Evolutionary conservation across 768 basidiomycete species (phyloP).

Genomic region (Macrocybe gigantea): DNA sequence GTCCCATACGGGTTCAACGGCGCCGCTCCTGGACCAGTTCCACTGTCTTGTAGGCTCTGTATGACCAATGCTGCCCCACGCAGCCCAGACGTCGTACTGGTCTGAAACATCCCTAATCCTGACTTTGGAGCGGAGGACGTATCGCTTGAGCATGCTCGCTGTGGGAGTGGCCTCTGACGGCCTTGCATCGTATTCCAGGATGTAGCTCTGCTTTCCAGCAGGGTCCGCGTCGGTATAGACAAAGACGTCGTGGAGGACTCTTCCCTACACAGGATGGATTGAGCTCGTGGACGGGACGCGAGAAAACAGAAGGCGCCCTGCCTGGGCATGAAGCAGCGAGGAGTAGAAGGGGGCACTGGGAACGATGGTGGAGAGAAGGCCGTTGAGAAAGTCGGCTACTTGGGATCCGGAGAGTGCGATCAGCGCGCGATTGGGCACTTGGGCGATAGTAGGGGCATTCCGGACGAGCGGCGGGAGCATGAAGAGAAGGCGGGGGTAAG

Average conservation of each 20-base stretch:
- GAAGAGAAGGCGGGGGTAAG: conserved; percentile 20
- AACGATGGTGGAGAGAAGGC: conserved; percentile 54
- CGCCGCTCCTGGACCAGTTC: conserved; percentile 63
- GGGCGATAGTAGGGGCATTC: conserved; percentile 49
- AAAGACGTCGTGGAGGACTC: conserved; percentile 86
- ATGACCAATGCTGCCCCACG: conserved; percentile 49
- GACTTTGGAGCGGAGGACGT: conserved; percentile 86
- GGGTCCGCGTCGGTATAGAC: conserved; percentile 56
- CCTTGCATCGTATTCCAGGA: conserved; percentile 68
- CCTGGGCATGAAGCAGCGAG: conserved; percentile 77
- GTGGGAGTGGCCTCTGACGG: conserved; percentile 56
- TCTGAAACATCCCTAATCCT: conserved; percentile 72
- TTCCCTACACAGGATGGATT: conserved; percentile 49
- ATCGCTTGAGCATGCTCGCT: conserved; percentile 70
- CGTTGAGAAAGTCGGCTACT: conserved; percentile 77
- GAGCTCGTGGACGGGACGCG: neutral
- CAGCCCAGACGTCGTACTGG: conserved; percentile 77
- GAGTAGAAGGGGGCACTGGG: conserved; percentile 54
- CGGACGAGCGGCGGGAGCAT: conserved; percentile 39
- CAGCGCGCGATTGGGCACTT: conserved; percentile 57
- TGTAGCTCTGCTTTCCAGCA: conserved; percentile 44
- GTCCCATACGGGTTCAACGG: conserved; percentile 73
- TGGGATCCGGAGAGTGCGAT: conserved; percentile 79
- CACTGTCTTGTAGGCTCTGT: conserved; percentile 31
- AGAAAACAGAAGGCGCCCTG: conserved; percentile 23